Evolutionary conservation across 768 basidiomycete species (phyloP).

Genomic region (Symmetrospora coprosmae): DNA sequence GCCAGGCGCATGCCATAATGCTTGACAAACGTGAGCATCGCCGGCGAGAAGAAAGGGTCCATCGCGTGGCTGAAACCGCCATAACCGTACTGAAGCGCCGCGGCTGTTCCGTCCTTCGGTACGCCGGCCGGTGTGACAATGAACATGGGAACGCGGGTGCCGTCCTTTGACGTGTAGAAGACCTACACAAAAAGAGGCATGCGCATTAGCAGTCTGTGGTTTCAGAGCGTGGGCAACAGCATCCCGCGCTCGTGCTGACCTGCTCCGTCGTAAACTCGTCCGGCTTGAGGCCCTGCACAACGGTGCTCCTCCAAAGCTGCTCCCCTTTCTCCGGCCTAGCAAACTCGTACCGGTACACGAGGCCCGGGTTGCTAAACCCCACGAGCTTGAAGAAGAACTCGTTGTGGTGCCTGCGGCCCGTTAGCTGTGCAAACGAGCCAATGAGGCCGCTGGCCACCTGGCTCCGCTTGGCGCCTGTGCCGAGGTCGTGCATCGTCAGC

Average conservation of each 20-base stretch:
- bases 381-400: constrained; percentile 52
- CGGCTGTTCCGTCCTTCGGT: constrained; percentile 13
- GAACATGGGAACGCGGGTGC: constrained; percentile 71
- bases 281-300: constrained; percentile 49
- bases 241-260: no score
- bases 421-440: constrained; percentile 48
- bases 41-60: constrained; percentile 48
- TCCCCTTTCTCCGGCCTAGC: constrained; percentile 33
- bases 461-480: constrained; percentile 44
- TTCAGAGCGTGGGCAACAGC: neutral
- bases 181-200: constrained; percentile 41
- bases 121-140: constrained; percentile 55
- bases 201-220: neutral
- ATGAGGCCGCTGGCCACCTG: constrained; percentile 56
- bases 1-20: constrained; percentile 56
- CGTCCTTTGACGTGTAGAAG: constrained; percentile 67
- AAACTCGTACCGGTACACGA: constrained; percentile 53
- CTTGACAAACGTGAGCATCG: constrained; percentile 51
- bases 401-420: constrained; percentile 43
- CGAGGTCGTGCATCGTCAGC: constrained; percentile 52
- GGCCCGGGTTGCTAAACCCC: constrained; percentile 60
- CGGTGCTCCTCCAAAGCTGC: constrained; percentile 47
- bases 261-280: constrained; percentile 60
- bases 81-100: constrained; percentile 62
- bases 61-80: constrained; percentile 67